phyloP scores from a whole-genome alignment of 306 rosid species.

The Prosopis cineraria region DNA sequence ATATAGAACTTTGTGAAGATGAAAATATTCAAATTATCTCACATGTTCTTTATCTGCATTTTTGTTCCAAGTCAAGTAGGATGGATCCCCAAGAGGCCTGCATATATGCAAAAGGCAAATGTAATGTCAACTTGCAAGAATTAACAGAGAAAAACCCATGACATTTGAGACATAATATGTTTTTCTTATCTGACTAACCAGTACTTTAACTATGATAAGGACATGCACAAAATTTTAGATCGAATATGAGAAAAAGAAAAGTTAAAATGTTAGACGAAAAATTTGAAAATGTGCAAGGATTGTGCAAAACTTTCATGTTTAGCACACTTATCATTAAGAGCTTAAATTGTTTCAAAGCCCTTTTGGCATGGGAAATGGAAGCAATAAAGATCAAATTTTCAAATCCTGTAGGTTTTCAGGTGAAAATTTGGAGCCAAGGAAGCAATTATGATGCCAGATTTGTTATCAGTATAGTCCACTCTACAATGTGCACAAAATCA shows the following conservation, averaged over 20 bases:
- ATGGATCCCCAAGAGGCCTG: conserved; percentile 94
- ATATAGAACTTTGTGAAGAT: conserved; percentile 5
- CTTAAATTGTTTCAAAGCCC: background rate
- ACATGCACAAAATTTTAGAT: background rate
- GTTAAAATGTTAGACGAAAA: background rate
- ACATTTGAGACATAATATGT: background rate
- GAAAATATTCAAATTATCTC: conserved; percentile 25
- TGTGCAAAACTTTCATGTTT: background rate
- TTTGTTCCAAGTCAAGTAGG: conserved; percentile 90
- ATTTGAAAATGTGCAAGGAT: background rate
- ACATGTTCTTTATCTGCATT: conserved; percentile 35
- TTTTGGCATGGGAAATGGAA: background rate
- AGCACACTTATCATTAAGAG: background rate
- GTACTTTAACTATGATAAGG: background rate
- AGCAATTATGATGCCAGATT: background rate
- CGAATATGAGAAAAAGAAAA: background rate
- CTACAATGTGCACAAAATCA: background rate
- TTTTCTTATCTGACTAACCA: background rate
- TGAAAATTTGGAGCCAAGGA: background rate
- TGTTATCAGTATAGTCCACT: background rate
- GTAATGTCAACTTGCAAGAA: conserved; percentile 26
- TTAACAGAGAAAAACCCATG: background rate
- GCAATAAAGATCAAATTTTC: background rate
- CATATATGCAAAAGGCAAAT: conserved; percentile 35
- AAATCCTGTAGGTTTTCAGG: background rate